phyloP scores from a whole-genome alignment of 2,329 filamentous ascomycete species.

The Colletotrichum somersetense region DNA sequence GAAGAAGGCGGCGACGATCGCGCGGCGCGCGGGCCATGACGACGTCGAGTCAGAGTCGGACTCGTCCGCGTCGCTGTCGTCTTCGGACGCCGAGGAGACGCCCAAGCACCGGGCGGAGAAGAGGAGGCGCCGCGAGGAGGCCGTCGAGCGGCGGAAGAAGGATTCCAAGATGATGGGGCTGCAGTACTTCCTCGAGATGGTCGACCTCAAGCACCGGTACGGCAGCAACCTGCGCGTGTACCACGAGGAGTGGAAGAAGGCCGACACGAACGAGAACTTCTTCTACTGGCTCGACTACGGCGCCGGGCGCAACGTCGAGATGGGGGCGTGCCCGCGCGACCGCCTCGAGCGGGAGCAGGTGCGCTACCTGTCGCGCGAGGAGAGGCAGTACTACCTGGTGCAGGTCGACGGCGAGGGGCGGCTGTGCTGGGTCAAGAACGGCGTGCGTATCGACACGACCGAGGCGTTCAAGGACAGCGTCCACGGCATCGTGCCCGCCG shows the following conservation, averaged over 20 bases:
- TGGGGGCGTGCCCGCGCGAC: constrained; percentile 79
- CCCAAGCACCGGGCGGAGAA: constrained; percentile 55
- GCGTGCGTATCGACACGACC: constrained; percentile 80
- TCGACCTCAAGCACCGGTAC: constrained; percentile 88
- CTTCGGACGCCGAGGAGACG: constrained; percentile 49
- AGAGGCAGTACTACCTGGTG: constrained; percentile 84
- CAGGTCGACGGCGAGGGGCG: constrained; percentile 79
- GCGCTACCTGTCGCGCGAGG: constrained; percentile 85
- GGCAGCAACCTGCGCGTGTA: constrained; percentile 86
- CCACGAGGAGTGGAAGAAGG: constrained; percentile 85
- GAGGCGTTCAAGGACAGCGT: constrained; percentile 83
- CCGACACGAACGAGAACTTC: constrained; percentile 85
- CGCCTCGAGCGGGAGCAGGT: constrained; percentile 83
- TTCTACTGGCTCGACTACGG: constrained; percentile 95
- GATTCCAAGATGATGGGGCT: constrained; percentile 85
- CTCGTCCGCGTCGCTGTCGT: constrained; percentile 46
- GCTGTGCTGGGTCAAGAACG: constrained; percentile 90
- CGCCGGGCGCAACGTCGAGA: constrained; percentile 76
- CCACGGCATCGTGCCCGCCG: constrained; percentile 75
- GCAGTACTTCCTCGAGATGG: constrained; percentile 88
- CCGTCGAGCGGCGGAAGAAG: constrained; percentile 70
- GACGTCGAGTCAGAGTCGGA: constrained; percentile 62
- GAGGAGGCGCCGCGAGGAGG: constrained; percentile 58
- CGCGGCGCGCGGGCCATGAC: constrained; percentile 78
- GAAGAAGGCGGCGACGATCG: constrained; percentile 79